Evolutionary conservation across 2,329 filamentous ascomycete species (phyloP).

Genomic region (Thielaviopsis populi): DNA sequence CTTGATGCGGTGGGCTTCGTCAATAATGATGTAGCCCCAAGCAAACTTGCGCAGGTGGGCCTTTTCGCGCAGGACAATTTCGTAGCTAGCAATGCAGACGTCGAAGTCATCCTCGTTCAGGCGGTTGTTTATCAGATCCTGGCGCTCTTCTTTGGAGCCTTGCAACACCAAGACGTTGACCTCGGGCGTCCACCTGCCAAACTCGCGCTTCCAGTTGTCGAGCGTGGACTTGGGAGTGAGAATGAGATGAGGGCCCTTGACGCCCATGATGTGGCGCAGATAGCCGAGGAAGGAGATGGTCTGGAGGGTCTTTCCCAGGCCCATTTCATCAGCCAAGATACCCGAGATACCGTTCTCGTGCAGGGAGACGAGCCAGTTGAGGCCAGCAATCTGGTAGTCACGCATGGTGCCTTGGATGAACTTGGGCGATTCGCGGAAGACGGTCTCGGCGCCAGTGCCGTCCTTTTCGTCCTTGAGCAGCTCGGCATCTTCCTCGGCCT

Average conservation of each 20-base stretch:
- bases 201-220: slow-evolving; percentile 97
- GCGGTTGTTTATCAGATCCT: slow-evolving; percentile 74
- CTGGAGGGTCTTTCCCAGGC: slow-evolving; percentile 90
- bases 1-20: slow-evolving; percentile 96
- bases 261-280: slow-evolving; percentile 76
- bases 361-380: slow-evolving; percentile 95
- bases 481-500: slow-evolving; percentile 96
- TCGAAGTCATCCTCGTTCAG: slow-evolving; percentile 93
- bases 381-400: slow-evolving; percentile 87
- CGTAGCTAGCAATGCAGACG: slow-evolving; percentile 95
- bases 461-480: slow-evolving; percentile 73
- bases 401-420: slow-evolving; percentile 83
- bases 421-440: slow-evolving; percentile 87
- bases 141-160: slow-evolving; percentile 85
- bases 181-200: slow-evolving; percentile 85
- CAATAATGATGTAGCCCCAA: slow-evolving; percentile 99
- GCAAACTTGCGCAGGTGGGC: slow-evolving; percentile 90
- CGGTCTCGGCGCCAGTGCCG: slow-evolving; percentile 69
- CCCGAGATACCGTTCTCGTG: slow-evolving; percentile 98
- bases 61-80: slow-evolving; percentile 96
- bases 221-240: slow-evolving; percentile 92
- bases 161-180: slow-evolving; percentile 89
- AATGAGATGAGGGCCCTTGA: slow-evolving; percentile 79
- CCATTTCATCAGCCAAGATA: slow-evolving; percentile 97
- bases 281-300: slow-evolving; percentile 96